Percentiles rank a stretch among this genome's conserved stretches.
These are phyloP conservation scores for Suillus spraguei DNA, from an alignment of 768 basidiomycete species.

Conservation along the genomic window DNA sequence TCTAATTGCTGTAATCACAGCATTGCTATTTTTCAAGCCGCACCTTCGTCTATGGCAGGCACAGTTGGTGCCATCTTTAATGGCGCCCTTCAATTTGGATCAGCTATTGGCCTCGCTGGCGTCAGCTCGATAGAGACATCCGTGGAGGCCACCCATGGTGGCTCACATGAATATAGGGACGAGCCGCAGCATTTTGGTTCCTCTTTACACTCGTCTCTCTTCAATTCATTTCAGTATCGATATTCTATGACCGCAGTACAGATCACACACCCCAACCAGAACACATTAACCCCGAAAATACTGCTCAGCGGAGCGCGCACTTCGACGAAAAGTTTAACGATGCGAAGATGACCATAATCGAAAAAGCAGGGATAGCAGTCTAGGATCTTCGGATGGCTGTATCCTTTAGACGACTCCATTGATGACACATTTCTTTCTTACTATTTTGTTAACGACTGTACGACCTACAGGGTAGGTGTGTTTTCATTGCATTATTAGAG, in stretches of 20 bases:
- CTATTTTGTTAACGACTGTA: neutral
- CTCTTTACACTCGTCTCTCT: no score
- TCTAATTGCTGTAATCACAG: conserved; percentile 25
- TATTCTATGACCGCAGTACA: conserved; percentile 26
- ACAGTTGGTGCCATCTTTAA: conserved; percentile 62
- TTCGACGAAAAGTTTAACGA: neutral
- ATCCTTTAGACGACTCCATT: neutral
- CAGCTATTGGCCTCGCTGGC: conserved; percentile 46
- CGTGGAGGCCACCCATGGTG: conserved; percentile 38
- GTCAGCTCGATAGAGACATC: conserved; percentile 51
- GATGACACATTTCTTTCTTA: neutral
- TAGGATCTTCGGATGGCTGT: neutral
- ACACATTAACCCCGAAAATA: neutral
- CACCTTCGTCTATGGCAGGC: conserved; percentile 51
- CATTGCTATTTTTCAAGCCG: conserved; percentile 52
- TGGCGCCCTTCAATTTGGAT: conserved; percentile 29
- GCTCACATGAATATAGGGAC: conserved; percentile 38
- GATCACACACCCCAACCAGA: conserved; percentile 12
- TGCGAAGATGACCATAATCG: neutral
- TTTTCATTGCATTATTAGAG: neutral
- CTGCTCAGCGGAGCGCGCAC: neutral
- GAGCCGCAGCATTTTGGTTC: conserved; percentile 44
- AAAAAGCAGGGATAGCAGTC: neutral
- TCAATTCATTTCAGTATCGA: no score
- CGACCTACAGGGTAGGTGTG: neutral